phyloP scores from a whole-genome alignment of 2,329 filamentous ascomycete genomes.

The Verticillium longisporum region DNA sequence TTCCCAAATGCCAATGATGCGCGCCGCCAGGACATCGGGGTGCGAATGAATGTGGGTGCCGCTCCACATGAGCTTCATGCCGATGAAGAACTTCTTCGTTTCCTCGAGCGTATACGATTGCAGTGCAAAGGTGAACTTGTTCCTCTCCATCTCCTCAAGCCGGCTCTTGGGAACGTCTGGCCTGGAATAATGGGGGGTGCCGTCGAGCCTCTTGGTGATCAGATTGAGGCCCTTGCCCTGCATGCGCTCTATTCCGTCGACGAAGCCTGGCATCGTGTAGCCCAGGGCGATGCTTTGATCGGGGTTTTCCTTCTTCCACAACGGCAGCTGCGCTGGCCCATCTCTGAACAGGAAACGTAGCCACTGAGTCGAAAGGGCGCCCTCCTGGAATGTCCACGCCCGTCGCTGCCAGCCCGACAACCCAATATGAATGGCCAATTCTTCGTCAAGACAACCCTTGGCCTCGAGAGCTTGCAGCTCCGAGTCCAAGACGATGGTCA shows the following conservation, averaged over 20 bases:
- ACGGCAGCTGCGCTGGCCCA: not conserved
- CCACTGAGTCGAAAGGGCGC: conserved; percentile 11
- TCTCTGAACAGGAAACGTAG: conserved; percentile 9
- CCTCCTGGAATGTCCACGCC: conserved; percentile 17
- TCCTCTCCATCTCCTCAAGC: not conserved
- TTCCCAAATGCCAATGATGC: not conserved
- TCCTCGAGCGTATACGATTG: not conserved
- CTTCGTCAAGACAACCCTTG: not conserved
- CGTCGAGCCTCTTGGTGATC: not conserved
- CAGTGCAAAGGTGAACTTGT: not conserved
- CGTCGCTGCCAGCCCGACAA: conserved; percentile 3
- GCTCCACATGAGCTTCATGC: not conserved
- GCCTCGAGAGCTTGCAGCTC: not conserved
- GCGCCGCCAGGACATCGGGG: not conserved
- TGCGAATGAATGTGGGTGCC: not conserved
- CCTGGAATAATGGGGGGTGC: not conserved
- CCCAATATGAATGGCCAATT: not conserved
- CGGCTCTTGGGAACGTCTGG: not conserved
- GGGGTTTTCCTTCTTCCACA: not conserved
- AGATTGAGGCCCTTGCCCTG: not conserved
- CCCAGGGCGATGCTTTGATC: not conserved
- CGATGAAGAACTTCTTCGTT: not conserved
- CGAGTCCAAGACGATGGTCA: not conserved
- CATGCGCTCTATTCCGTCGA: not conserved
- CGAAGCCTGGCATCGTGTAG: not conserved